Conservation (phyloP, 1,139 yeast species). For the Candida tropicalis region DNA sequence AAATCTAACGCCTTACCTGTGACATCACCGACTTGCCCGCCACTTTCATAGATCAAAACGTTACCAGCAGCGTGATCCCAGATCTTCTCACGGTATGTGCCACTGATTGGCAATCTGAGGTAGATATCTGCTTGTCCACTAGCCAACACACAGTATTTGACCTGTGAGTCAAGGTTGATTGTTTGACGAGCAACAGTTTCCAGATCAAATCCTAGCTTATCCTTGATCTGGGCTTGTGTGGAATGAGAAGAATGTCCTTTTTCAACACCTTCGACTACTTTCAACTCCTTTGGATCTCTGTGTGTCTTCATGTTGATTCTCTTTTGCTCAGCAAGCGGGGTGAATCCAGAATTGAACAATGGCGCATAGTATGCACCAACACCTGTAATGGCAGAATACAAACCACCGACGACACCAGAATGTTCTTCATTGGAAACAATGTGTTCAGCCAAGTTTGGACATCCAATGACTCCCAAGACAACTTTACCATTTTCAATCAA, state of each 20-base stretch:
- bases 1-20: constrained; percentile 75
- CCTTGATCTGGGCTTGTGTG: constrained; percentile 78
- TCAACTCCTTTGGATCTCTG: constrained; percentile 48
- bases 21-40: constrained; percentile 88
- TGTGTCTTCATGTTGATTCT: constrained; percentile 47
- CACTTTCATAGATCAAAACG: constrained; percentile 82
- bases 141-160: constrained; percentile 88
- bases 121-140: constrained; percentile 93
- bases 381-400: constrained; percentile 76
- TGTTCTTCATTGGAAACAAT: constrained; percentile 41
- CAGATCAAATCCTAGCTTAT: constrained; percentile 48
- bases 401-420: constrained; percentile 57
- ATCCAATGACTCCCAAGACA: constrained; percentile 90
- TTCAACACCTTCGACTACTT: constrained; percentile 96
- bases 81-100: constrained; percentile 83
- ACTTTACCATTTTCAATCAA: constrained; percentile 84
- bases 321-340: constrained; percentile 41
- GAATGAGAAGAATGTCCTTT: constrained; percentile 93
- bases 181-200: constrained; percentile 52
- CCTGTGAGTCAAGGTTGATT: constrained; percentile 89
- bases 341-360: constrained; percentile 34
- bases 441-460: constrained; percentile 79
- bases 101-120: constrained; percentile 79
- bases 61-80: constrained; percentile 99
- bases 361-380: constrained; percentile 69